Percentiles rank a stretch among this genome's conserved stretches.
These are phyloP conservation scores for Gaertneriomyces semiglobifer DNA, from an alignment of 192 early-diverging fungal species.

Conservation along the genomic window DNA sequence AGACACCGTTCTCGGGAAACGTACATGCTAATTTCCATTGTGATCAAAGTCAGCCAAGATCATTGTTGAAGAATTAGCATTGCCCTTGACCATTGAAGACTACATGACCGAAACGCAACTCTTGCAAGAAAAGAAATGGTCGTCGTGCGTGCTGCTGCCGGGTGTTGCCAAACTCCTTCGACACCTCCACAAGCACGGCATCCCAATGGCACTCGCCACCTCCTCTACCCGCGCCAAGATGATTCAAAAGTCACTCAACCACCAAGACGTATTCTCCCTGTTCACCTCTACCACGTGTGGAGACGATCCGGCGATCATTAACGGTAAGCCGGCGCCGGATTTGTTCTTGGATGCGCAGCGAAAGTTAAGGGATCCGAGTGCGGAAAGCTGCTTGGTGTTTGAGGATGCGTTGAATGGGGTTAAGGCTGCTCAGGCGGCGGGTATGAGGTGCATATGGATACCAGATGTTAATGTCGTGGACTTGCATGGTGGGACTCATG, in stretches of 20 bases:
- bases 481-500: not conserved
- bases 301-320: constrained; percentile 73
- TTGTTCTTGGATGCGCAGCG: constrained; percentile 76
- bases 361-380: constrained; percentile 46
- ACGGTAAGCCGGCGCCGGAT: constrained; percentile 89
- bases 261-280: constrained; percentile 69
- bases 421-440: constrained; percentile 73
- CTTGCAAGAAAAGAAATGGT: constrained; percentile 40
- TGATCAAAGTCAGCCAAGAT: constrained; percentile 37
- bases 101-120: constrained; percentile 63
- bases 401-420: constrained; percentile 86
- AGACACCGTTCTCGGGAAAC: not conserved
- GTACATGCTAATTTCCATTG: not conserved
- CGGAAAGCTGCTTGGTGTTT: constrained; percentile 70
- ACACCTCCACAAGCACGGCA: constrained; percentile 65
- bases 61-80: constrained; percentile 62
- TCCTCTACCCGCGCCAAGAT: constrained; percentile 76
- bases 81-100: constrained; percentile 77
- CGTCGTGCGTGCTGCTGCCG: constrained; percentile 58
- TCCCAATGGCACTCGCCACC: constrained; percentile 81
- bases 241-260: constrained; percentile 65
- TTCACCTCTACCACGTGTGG: constrained; percentile 84
- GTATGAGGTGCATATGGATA: constrained; percentile 85
- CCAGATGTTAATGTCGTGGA: constrained; percentile 58
- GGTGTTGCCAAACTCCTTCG: constrained; percentile 54